These are phyloP conservation scores for Rhodotorula toruloides DNA, from an alignment of 768 basidiomycete species.

Conservation along the genomic window DNA sequence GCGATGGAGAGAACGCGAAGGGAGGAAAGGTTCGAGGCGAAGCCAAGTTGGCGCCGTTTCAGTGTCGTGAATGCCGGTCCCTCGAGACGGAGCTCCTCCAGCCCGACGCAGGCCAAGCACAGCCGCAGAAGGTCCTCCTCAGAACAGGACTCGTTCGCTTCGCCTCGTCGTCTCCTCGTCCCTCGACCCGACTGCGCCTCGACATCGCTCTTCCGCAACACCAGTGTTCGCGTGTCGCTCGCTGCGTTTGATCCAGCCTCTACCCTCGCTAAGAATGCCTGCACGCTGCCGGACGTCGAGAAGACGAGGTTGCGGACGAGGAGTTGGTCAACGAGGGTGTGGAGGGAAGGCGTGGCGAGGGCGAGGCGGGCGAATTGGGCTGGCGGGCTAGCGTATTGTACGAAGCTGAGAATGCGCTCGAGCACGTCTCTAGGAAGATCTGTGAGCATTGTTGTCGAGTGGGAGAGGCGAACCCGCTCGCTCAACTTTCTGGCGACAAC, in stretches of 20 bases:
- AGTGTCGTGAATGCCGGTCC: slow-evolving; percentile 7
- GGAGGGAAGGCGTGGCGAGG: slow-evolving; percentile 8
- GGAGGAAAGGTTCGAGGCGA: background rate
- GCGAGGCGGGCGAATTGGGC: background rate
- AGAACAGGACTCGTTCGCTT: slow-evolving; percentile 9
- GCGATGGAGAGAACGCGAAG: slow-evolving; percentile 9
- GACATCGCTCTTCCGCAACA: too few species aligned
- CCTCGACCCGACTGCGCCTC: too few species aligned
- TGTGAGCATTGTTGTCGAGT: background rate
- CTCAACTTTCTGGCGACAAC: too few species aligned
- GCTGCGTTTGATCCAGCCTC: too few species aligned
- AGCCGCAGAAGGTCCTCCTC: slow-evolving; percentile 23
- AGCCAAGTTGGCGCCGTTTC: slow-evolving; percentile 15
- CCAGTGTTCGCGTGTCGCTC: too few species aligned
- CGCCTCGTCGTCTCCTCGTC: too few species aligned
- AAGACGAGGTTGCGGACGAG: background rate
- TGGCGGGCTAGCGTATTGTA: background rate
- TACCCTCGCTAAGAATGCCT: too few species aligned
- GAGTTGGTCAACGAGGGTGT: background rate
- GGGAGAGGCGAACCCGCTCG: background rate
- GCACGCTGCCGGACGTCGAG: background rate
- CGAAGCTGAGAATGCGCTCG: background rate
- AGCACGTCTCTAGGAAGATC: background rate
- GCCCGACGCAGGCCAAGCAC: background rate
- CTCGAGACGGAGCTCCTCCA: background rate